Percentiles rank a stretch among this genome's conserved stretches.
phyloP scores from a whole-genome alignment of 768 basidiomycete species.

The Amanita inopinata region DNA sequence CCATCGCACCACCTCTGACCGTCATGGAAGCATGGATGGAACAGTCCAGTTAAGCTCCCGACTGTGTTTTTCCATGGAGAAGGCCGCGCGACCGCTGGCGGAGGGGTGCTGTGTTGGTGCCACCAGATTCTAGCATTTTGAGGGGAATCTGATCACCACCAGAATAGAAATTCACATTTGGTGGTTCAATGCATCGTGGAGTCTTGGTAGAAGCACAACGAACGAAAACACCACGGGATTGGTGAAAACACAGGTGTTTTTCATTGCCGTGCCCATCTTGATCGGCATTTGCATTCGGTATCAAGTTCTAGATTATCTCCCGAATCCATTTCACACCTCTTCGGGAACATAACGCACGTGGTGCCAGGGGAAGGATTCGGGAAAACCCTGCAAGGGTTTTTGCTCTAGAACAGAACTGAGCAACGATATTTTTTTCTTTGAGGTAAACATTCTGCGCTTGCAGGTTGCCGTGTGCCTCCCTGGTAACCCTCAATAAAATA shows the following conservation, averaged over 20 bases:
- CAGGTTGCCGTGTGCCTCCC: too few relatives aligned
- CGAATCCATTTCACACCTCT: slow-evolving; percentile 3
- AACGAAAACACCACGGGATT: not conserved
- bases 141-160: too few relatives aligned
- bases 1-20: too few relatives aligned
- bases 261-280: not conserved
- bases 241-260: not conserved
- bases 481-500: too few relatives aligned
- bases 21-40: too few relatives aligned
- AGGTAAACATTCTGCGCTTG: not conserved
- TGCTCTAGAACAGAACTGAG: not conserved
- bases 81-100: too few relatives aligned
- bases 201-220: not conserved
- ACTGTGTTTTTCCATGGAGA: too few relatives aligned
- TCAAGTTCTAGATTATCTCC: not conserved
- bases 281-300: not conserved
- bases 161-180: too few relatives aligned
- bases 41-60: too few relatives aligned
- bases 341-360: not conserved
- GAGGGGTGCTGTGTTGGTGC: too few relatives aligned
- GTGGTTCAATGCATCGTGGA: too few relatives aligned
- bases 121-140: too few relatives aligned
- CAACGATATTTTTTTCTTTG: not conserved
- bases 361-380: not conserved
- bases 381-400: not conserved